phyloP scores from a whole-genome alignment of 495 filamentous ascomycete species.

The Xylaria intraflava region DNA sequence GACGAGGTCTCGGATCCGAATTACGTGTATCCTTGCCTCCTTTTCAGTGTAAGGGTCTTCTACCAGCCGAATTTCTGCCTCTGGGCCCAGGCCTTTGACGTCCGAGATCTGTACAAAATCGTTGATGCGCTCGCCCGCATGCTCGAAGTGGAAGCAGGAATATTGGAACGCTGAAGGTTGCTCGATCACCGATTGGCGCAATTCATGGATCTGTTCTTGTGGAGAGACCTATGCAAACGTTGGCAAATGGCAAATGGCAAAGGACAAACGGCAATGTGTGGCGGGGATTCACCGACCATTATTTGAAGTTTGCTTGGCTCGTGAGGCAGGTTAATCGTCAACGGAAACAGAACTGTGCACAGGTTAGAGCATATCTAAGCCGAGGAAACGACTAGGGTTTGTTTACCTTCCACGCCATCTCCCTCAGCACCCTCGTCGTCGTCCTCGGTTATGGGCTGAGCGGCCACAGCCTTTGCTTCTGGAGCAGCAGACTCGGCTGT shows the following conservation, averaged over 20 bases:
- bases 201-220: slow-evolving; percentile 94
- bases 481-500: slow-evolving; percentile 18
- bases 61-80: slow-evolving; percentile 71
- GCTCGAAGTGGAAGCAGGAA: slow-evolving; percentile 96
- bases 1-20: slow-evolving; percentile 84
- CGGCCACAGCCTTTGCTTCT: slow-evolving; percentile 17
- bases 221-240: slow-evolving; percentile 64
- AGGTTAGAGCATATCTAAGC: slow-evolving; percentile 10
- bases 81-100: slow-evolving; percentile 66
- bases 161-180: slow-evolving; percentile 90
- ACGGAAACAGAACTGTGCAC: slow-evolving; percentile 55
- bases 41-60: slow-evolving; percentile 99
- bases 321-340: slow-evolving; percentile 79
- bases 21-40: slow-evolving; percentile 89
- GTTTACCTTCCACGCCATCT: slow-evolving; percentile 21
- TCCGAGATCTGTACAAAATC: slow-evolving; percentile 93
- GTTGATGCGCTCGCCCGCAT: slow-evolving; percentile 77
- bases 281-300: slow-evolving; percentile 51
- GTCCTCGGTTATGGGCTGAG: slow-evolving; percentile 22
- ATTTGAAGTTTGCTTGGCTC: slow-evolving; percentile 72
- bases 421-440: slow-evolving; percentile 21
- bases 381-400: background rate
- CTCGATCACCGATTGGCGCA: slow-evolving; percentile 94
- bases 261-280: slow-evolving; percentile 16
- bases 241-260: slow-evolving; percentile 15